Evolutionary conservation across 495 filamentous ascomycete genomes (phyloP).

Genomic region (Hamigera avellanea): DNA sequence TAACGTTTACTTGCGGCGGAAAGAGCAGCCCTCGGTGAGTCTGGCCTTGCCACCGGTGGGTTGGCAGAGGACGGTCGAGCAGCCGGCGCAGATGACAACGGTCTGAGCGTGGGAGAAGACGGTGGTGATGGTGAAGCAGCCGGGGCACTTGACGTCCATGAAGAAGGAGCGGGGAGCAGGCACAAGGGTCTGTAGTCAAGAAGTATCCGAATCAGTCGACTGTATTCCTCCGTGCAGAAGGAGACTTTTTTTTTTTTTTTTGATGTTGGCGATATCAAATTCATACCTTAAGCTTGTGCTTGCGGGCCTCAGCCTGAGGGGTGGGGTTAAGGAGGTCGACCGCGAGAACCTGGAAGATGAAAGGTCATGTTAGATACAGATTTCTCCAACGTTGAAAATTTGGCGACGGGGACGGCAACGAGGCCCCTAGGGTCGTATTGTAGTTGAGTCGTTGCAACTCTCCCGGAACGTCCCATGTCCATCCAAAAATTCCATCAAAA

Average conservation of each 20-base stretch:
- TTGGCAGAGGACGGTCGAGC: constrained; percentile 95
- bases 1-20: constrained; percentile 90
- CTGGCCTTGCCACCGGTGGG: constrained; percentile 96
- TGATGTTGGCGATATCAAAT: no score
- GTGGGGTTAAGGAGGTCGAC: constrained; percentile 98
- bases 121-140: constrained; percentile 99
- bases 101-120: constrained; percentile 99
- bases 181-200: constrained; percentile 63
- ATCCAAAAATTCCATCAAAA: background rate
- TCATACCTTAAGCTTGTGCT: constrained; percentile 99
- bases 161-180: constrained; percentile 96
- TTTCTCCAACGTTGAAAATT: background rate
- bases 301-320: constrained; percentile 88
- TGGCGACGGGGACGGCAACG: constrained; percentile 8
- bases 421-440: no score
- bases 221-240: no score
- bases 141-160: constrained; percentile 99
- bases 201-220: constrained; percentile 10
- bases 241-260: no score
- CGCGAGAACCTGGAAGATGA: constrained; percentile 77
- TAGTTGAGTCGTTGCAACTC: constrained; percentile 1
- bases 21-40: constrained; percentile 97
- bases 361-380: constrained; percentile 9
- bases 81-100: constrained; percentile 97
- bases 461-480: constrained; percentile 1